Conservation (phyloP, 2,329 filamentous ascomycete species). For the Malbranchea cinnamomea region DNA sequence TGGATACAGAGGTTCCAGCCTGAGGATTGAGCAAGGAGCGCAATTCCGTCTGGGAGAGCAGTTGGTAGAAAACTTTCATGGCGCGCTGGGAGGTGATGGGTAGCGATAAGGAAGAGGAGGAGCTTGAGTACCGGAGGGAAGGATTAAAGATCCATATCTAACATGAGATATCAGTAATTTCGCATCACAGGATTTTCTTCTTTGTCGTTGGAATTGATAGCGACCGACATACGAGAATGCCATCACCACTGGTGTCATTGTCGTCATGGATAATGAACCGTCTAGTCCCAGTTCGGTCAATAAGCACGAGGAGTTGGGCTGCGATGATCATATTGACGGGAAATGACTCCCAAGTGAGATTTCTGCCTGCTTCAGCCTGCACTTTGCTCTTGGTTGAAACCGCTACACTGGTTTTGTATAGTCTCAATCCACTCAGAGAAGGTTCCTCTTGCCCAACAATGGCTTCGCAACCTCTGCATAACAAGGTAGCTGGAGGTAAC, state of each 20-base stretch:
- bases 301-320: conserved; percentile 40
- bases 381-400: conserved; percentile 15
- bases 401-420: conserved; percentile 35
- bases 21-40: conserved; percentile 23
- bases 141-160: conserved; percentile 48
- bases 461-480: conserved; percentile 18
- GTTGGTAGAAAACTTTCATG: conserved; percentile 42
- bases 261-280: conserved; percentile 37
- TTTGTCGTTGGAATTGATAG: not conserved
- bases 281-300: conserved; percentile 40
- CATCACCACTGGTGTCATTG: conserved; percentile 10
- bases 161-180: conserved; percentile 5
- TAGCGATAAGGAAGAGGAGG: conserved; percentile 9
- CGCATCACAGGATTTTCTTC: not conserved
- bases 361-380: conserved; percentile 12
- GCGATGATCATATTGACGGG: conserved; percentile 30
- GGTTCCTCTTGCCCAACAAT: conserved; percentile 26
- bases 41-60: conserved; percentile 16
- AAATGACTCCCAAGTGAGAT: conserved; percentile 22
- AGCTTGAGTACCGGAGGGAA: conserved; percentile 41
- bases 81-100: conserved; percentile 26
- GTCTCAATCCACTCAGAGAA: conserved; percentile 17
- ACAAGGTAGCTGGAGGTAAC: conserved; percentile 17
- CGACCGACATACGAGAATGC: conserved; percentile 22
- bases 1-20: conserved; percentile 21